Conservation (phyloP, 257 asterid genomes). For the Cordia subcordata region DNA sequence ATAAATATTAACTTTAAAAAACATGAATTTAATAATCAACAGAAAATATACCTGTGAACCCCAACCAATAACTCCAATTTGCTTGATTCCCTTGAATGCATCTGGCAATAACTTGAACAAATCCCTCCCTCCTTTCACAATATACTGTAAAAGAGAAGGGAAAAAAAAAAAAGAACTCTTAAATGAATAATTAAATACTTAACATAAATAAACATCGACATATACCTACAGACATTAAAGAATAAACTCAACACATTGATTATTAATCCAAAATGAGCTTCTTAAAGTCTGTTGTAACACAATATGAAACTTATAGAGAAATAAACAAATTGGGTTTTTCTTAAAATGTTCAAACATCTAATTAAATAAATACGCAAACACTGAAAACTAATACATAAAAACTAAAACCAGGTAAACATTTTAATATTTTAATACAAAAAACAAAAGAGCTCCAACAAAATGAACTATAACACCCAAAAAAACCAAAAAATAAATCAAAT, state of each 20-base stretch:
- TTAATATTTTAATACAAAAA: no score
- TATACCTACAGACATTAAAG: no score
- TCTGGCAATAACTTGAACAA: constrained; percentile 80
- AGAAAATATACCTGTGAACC: constrained; percentile 72
- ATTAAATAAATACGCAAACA: no score
- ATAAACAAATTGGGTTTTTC: no score
- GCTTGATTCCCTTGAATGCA: constrained; percentile 90
- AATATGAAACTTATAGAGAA: not conserved
- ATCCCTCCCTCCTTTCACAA: constrained; percentile 95
- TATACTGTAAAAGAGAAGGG: constrained; percentile 49
- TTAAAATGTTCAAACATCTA: no score
- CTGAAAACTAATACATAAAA: no score
- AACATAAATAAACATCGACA: not conserved
- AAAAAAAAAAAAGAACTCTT: not conserved
- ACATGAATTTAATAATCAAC: not conserved
- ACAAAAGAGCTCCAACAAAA: no score
- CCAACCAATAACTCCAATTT: constrained; percentile 98
- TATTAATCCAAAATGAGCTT: not conserved
- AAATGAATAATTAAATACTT: not conserved
- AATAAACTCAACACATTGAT: not conserved
- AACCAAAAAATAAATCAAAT: not conserved
- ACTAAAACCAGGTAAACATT: no score
- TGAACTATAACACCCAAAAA: no score
- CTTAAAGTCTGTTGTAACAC: no score
- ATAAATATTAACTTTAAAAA: not conserved